A percentile compares a stretch with the other conserved stretches of the same genome.
phyloP scores from a whole-genome alignment of 1,284 basidiomycete species.

The Ganoderma meredithae region DNA sequence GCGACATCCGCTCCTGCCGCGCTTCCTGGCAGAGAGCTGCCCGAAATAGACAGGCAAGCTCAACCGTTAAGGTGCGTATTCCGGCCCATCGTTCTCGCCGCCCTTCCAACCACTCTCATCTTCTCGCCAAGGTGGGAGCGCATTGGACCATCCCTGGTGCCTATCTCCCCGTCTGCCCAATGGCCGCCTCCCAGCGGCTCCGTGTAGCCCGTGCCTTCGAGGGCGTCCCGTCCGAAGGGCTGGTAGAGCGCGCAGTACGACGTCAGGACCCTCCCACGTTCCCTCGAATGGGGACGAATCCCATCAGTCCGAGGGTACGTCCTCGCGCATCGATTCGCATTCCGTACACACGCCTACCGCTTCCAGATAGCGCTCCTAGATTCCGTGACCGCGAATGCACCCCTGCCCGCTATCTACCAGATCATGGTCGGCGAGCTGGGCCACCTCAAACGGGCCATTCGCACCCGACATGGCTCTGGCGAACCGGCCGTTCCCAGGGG shows the following conservation, averaged over 20 bases:
- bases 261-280: slow-evolving; percentile 20
- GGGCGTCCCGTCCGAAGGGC: slow-evolving; percentile 14
- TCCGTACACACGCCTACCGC: slow-evolving; percentile 8
- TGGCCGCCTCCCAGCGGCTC: slow-evolving; percentile 18
- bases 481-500: slow-evolving; percentile 15
- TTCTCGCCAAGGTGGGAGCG: slow-evolving; percentile 28
- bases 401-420: slow-evolving; percentile 12
- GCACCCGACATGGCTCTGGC: slow-evolving; percentile 11
- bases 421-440: neutral
- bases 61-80: slow-evolving; percentile 32
- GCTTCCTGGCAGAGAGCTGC: slow-evolving; percentile 7
- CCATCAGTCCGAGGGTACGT: slow-evolving; percentile 5
- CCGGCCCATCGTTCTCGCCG: slow-evolving; percentile 18
- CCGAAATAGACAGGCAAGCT: slow-evolving; percentile 22
- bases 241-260: slow-evolving; percentile 16
- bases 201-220: slow-evolving; percentile 15
- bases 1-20: neutral
- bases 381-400: slow-evolving; percentile 1
- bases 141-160: slow-evolving; percentile 10
- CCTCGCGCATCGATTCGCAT: slow-evolving; percentile 12
- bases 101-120: slow-evolving; percentile 18
- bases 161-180: slow-evolving; percentile 24
- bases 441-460: slow-evolving; percentile 7
- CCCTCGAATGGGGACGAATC: neutral
- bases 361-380: slow-evolving; percentile 8